Base-by-base conservation (phyloP, 2,329 filamentous ascomycete genomes). In the Lachnellula suecica region DNA sequence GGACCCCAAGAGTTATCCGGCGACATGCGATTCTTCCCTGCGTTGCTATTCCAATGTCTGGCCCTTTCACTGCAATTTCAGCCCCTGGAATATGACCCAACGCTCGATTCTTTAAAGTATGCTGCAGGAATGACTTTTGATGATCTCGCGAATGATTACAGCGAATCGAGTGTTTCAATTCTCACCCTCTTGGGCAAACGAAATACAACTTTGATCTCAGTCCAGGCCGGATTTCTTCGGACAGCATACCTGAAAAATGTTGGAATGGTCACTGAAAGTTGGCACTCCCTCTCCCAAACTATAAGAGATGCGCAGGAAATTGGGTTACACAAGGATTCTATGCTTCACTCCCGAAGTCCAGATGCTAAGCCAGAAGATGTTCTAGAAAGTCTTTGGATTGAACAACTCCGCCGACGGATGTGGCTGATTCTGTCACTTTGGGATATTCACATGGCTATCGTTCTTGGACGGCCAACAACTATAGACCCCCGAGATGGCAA, bases 251-350 rank as follows among this genome's bases (percentile, higher is more conserved):
- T 84, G 37, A 85, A 85, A 65, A 83, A 80, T 59, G 77, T 74
- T 8, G 82, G 78, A 10, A 74, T 79, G 61, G 78, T 85, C 13
- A 79, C 79, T 0, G 83, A 85, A 59, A 73, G 63, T 43, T 71
- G 69, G 69, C 69, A 71, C 54, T 62, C 60, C 4, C 58, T 85
- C 25, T 78, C 79, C 1, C 72, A 75, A 20, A 77, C 79, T 0
- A 83, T 85, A 50, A 72, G 80, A 37, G 82, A 85, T 62, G 83
- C 81, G 0, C 82, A 85, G 62, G 82, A 85, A 59, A 75, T 85
- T 37, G 83, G 82, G 11, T 70, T 86, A 60, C 68, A 86, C 58
- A 73, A 77, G 11, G 76, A 81, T 56, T 72, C 70, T 31, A 67
- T 77, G 24, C 79, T 83, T 56, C 79, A 79, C 0, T 74, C 74